Evolutionary conservation across 2,329 filamentous ascomycete genomes (phyloP).

Genomic region (Cercospora berteroae): DNA sequence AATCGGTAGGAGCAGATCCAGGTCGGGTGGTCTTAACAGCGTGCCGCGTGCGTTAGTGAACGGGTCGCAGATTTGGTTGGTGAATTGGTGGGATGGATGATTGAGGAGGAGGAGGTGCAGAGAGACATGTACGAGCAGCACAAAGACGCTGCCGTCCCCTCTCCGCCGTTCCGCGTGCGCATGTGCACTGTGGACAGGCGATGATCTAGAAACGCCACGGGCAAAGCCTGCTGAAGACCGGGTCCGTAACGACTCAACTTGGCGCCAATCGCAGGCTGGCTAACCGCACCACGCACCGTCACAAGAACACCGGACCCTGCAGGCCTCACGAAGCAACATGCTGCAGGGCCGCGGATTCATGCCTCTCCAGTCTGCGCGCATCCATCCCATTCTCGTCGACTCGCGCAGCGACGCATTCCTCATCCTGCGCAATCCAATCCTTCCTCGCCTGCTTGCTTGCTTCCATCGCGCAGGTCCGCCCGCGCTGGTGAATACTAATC

Average conservation of each 20-base stretch:
- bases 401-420: neutral
- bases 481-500: neutral
- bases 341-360: neutral
- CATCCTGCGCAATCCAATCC: neutral
- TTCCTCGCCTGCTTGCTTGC: neutral
- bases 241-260: neutral
- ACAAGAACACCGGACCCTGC: slow-evolving; percentile 3
- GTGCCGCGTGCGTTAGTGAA: slow-evolving; percentile 2
- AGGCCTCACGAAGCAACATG: neutral
- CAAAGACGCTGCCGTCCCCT: neutral
- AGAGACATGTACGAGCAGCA: neutral
- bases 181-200: neutral
- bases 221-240: neutral
- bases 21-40: neutral
- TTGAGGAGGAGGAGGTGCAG: neutral
- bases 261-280: neutral
- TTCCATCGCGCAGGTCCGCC: neutral
- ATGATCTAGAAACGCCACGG: slow-evolving; percentile 2
- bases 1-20: neutral
- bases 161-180: neutral
- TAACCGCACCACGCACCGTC: neutral
- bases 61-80: neutral
- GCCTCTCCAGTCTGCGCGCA: neutral
- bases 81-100: neutral
- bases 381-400: neutral